Evolutionary conservation across 1,284 basidiomycete species (phyloP).

Genomic region (Coniferiporia weirii): DNA sequence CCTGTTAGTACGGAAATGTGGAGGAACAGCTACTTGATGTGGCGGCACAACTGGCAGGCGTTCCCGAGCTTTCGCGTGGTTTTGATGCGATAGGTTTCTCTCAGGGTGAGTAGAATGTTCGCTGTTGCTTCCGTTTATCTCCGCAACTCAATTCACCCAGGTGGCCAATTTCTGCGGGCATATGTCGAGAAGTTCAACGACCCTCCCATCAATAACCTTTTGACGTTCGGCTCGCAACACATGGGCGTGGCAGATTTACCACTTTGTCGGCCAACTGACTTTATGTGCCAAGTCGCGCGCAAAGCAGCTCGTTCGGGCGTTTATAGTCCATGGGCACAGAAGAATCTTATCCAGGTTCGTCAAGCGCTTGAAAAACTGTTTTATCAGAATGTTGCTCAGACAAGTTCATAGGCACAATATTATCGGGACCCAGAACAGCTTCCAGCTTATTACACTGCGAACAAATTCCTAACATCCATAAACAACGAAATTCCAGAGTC

Average conservation of each 20-base stretch:
- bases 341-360: slow-evolving; percentile 71
- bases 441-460: slow-evolving; percentile 62
- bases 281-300: slow-evolving; percentile 74
- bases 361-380: neutral
- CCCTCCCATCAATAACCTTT: slow-evolving; percentile 77
- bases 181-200: slow-evolving; percentile 83
- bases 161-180: slow-evolving; percentile 87
- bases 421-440: slow-evolving; percentile 83
- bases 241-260: slow-evolving; percentile 86
- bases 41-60: slow-evolving; percentile 58
- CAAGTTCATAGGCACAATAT: slow-evolving; percentile 73
- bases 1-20: slow-evolving; percentile 71
- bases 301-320: slow-evolving; percentile 69
- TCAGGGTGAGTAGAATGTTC: slow-evolving; percentile 52
- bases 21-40: slow-evolving; percentile 66
- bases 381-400: neutral
- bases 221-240: slow-evolving; percentile 85
- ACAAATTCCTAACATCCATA: slow-evolving; percentile 67
- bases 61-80: slow-evolving; percentile 68
- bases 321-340: slow-evolving; percentile 81
- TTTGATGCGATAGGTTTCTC: slow-evolving; percentile 93
- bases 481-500: slow-evolving; percentile 62
- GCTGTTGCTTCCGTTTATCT: slow-evolving; percentile 17
- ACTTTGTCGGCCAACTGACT: slow-evolving; percentile 60
- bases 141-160: slow-evolving; percentile 23